Evolutionary conservation across 306 rosid genomes (phyloP).

Genomic region (Castanopsis chinensis): DNA sequence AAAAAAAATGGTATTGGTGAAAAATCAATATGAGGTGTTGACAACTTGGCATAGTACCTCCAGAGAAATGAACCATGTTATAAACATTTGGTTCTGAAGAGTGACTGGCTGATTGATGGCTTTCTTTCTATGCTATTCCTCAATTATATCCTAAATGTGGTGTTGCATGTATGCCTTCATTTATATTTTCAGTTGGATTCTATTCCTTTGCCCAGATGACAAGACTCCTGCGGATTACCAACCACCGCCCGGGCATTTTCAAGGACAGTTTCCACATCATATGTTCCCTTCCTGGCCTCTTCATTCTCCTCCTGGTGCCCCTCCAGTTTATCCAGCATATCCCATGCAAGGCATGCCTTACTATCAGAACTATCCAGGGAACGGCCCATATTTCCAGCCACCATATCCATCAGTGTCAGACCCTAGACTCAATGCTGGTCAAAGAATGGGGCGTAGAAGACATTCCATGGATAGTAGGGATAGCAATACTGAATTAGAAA

Average conservation of each 20-base stretch:
- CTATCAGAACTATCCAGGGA: slow-evolving; percentile 76
- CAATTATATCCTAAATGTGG: slow-evolving; percentile 1
- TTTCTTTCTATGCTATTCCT: neutral
- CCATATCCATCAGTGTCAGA: slow-evolving; percentile 65
- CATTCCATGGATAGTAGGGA: slow-evolving; percentile 79
- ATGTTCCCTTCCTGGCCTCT: slow-evolving; percentile 93
- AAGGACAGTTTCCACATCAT: slow-evolving; percentile 85
- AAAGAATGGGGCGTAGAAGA: slow-evolving; percentile 59
- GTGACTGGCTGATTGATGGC: neutral
- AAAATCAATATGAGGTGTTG: slow-evolving; percentile 7
- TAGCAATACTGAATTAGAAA: slow-evolving; percentile 57
- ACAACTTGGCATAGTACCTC: neutral
- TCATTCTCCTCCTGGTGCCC: slow-evolving; percentile 77
- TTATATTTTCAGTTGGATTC: slow-evolving; percentile 9
- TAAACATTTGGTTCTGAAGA: neutral
- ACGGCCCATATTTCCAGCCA: slow-evolving; percentile 69
- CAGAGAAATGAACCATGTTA: neutral
- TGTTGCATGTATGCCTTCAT: neutral
- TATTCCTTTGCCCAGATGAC: slow-evolving; percentile 52
- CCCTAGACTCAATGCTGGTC: slow-evolving; percentile 53
- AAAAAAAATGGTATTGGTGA: slow-evolving; percentile 3
- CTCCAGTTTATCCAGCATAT: slow-evolving; percentile 77
- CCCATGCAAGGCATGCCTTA: slow-evolving; percentile 96
- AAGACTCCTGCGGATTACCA: slow-evolving; percentile 56
- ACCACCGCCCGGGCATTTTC: slow-evolving; percentile 56